A percentile compares a stretch with the other conserved stretches of the same genome.
Conservation (phyloP, 2,329 filamentous ascomycete species). For the Fusarium robinianum region DNA sequence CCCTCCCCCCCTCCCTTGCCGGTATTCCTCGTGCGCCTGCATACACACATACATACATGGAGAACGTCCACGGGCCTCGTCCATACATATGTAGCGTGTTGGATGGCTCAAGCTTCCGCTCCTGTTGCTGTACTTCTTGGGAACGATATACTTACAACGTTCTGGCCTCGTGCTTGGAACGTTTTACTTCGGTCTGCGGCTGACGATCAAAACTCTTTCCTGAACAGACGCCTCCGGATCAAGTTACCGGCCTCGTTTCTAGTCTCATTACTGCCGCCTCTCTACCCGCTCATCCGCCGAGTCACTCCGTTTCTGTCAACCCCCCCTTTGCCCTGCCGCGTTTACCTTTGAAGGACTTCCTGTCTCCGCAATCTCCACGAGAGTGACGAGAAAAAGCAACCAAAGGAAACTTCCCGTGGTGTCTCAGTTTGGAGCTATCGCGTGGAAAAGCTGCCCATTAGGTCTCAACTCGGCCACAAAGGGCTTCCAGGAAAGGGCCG, state of each 20-base stretch:
- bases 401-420: slow-evolving; percentile 29
- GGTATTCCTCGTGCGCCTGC: slow-evolving; percentile 36
- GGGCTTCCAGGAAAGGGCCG: slow-evolving; percentile 22
- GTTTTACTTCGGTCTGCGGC: slow-evolving; percentile 25
- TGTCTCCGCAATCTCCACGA: slow-evolving; percentile 35
- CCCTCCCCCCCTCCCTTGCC: slow-evolving; percentile 30
- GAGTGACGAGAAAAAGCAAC: slow-evolving; percentile 32
- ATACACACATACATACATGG: slow-evolving; percentile 31
- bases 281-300: slow-evolving; percentile 27
- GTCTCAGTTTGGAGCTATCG: slow-evolving; percentile 32
- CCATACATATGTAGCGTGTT: slow-evolving; percentile 36
- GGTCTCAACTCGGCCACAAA: slow-evolving; percentile 14
- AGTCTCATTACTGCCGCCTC: slow-evolving; percentile 21
- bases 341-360: slow-evolving; percentile 23
- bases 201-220: slow-evolving; percentile 27
- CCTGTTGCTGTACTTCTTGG: slow-evolving; percentile 23
- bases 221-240: slow-evolving; percentile 25
- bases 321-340: slow-evolving; percentile 19
- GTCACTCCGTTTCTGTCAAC: slow-evolving; percentile 23
- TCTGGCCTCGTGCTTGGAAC: slow-evolving; percentile 34
- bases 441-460: slow-evolving; percentile 23
- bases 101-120: slow-evolving; percentile 31
- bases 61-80: slow-evolving; percentile 31
- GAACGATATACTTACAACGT: slow-evolving; percentile 32
- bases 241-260: slow-evolving; percentile 28